These are phyloP conservation scores for Acephala macrosclerotiorum DNA, from an alignment of 2,329 filamentous ascomycete species.

Conservation along the genomic window DNA sequence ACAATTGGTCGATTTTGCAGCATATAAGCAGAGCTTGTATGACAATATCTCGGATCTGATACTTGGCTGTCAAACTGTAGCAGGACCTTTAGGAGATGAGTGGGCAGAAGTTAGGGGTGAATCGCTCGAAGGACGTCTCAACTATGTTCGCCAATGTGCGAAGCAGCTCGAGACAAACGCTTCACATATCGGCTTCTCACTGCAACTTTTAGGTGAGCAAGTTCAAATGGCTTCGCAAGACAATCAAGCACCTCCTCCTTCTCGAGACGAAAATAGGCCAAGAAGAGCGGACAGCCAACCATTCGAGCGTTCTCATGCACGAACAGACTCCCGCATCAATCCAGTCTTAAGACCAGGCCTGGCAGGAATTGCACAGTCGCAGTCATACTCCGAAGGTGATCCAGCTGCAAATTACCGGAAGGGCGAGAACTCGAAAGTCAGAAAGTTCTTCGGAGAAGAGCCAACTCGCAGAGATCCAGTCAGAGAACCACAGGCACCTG, in stretches of 20 bases:
- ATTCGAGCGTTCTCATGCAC: constrained; percentile 61
- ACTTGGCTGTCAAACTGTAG: constrained; percentile 88
- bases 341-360: constrained; percentile 38
- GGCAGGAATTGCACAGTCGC: constrained; percentile 49
- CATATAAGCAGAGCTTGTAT: constrained; percentile 92
- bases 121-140: constrained; percentile 85
- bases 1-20: constrained; percentile 84
- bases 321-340: constrained; percentile 59
- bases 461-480: constrained; percentile 47
- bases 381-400: constrained; percentile 66
- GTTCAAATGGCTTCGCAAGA: constrained; percentile 64
- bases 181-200: constrained; percentile 84
- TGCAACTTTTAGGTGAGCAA: constrained; percentile 87
- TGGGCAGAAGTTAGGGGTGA: constrained; percentile 94
- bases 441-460: constrained; percentile 72
- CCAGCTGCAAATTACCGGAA: constrained; percentile 61
- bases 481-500: constrained; percentile 17
- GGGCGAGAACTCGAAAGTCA: constrained; percentile 69
- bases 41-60: constrained; percentile 92
- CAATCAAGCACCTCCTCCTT: constrained; percentile 41
- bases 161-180: constrained; percentile 86
- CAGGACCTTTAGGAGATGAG: constrained; percentile 89
- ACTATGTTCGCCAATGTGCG: constrained; percentile 78
- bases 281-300: constrained; percentile 65
- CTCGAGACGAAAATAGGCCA: constrained; percentile 50